Conservation (phyloP, 371 early-diverging fungal species). For the Mortierella sp. region DNA sequence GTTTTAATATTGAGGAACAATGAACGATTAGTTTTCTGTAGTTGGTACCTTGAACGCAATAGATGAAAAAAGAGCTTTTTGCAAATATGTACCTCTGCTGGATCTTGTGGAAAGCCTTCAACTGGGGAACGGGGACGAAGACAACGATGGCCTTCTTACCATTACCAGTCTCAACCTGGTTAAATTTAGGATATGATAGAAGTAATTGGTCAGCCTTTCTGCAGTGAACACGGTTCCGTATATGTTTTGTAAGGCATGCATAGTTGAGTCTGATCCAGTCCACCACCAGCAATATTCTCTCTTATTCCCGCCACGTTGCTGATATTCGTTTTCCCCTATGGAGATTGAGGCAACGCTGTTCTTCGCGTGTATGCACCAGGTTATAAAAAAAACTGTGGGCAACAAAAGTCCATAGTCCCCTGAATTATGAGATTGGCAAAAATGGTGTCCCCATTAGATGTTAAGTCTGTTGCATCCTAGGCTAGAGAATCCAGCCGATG, state of each 20-base stretch:
- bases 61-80: neutral
- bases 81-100: constrained; percentile 77
- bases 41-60: no score
- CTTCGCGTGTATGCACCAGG: neutral
- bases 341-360: neutral
- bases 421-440: constrained; percentile 7
- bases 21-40: neutral
- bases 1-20: neutral
- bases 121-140: constrained; percentile 95
- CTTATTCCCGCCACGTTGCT: no score
- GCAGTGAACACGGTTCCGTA: neutral
- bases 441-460: neutral
- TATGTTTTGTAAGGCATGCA: neutral
- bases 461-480: neutral
- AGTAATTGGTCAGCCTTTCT: constrained; percentile 11
- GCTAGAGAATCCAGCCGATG: neutral
- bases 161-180: constrained; percentile 89
- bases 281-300: no score
- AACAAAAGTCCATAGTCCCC: neutral
- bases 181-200: neutral
- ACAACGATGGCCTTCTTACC: constrained; percentile 97
- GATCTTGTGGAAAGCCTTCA: constrained; percentile 95
- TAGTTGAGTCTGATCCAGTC: constrained; percentile 1
- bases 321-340: neutral
- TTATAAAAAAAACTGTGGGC: no score